phyloP scores from a whole-genome alignment of 306 rosid species.

The Cicer pinnatifidum region DNA sequence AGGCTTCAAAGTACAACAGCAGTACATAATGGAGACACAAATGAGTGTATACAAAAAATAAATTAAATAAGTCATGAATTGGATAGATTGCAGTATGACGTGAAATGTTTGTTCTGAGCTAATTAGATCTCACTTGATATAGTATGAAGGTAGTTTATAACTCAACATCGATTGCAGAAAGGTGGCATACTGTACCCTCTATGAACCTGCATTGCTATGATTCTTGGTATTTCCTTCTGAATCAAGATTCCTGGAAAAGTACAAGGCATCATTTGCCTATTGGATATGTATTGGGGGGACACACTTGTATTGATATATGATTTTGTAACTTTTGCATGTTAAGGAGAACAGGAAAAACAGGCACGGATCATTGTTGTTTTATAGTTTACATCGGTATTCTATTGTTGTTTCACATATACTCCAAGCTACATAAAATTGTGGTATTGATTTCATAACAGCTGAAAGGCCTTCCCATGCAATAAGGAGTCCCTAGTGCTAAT shows the following conservation, averaged over 20 bases:
- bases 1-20: conserved; percentile 35
- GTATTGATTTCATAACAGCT: conserved; percentile 10
- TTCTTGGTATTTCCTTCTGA: conserved; percentile 24
- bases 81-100: conserved; percentile 31
- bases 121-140: conserved; percentile 37
- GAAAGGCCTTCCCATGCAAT: neutral
- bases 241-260: conserved; percentile 9
- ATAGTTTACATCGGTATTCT: neutral
- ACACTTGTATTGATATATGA: conserved; percentile 1
- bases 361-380: neutral
- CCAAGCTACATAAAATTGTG: conserved; percentile 2
- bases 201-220: conserved; percentile 12
- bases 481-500: neutral
- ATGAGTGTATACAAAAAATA: conserved; percentile 18
- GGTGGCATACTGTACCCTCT: conserved; percentile 5
- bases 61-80: conserved; percentile 36
- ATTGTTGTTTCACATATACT: neutral
- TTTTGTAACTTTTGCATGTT: conserved; percentile 17
- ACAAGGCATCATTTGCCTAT: conserved; percentile 24
- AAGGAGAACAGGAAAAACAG: neutral
- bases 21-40: conserved; percentile 42
- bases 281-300: neutral
- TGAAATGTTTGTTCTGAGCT: conserved; percentile 36
- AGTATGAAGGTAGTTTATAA: conserved; percentile 31
- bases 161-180: conserved; percentile 22